Base-by-base conservation (phyloP, 164 flowering plant genomes). In the Aristolochia fimbriata region DNA sequence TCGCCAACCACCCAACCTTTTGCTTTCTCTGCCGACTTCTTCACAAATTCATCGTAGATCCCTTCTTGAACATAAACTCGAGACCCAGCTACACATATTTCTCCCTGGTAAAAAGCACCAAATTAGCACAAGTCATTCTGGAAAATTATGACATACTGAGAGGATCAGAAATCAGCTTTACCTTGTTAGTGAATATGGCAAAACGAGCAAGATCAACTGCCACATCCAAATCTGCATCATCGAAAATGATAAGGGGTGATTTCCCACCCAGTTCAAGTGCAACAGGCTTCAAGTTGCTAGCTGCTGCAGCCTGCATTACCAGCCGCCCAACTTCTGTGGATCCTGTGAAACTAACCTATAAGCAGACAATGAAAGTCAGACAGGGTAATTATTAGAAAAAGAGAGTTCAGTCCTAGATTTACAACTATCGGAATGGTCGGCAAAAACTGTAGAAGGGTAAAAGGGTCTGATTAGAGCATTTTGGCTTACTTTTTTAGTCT, bases 231-330 rank as follows among this genome's bases (percentile, higher is more conserved):
- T 88, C 95, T 20, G 81, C 94, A 66, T 91, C 97, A 64, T 88
- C 82, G 52, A 83, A 91, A 3, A 91, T 71, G 1, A 91, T 55
- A 57, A 91, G 71, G 57, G 98, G 98, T 0, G 95, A 85, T 63
- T 91, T 91, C 45, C 98, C 98, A 46, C 98, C 98, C 41, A 88
- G 65, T 60, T 91, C 98, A 8, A 91, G 80, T 0, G 86, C 72
- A 6, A 88, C 83, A 4, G 65, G 33, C 61, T 91, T 91, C 71
- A 91, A 64, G 70, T 91, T 91, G 77, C 96, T 91, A n/a, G 46
- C 23, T 21, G 88, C 96, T 47, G 97, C 83, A 0, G 84, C 91
- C 54, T 74, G 71, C 91, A 91, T 81, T 47, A 91, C 64, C n/a
- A 66, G 30, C 0, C 85, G 70, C 33, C 98, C 98, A 4, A 79